phyloP scores from a whole-genome alignment of 352 stramenopile genomes.

The Phytophthora nicotianae region DNA sequence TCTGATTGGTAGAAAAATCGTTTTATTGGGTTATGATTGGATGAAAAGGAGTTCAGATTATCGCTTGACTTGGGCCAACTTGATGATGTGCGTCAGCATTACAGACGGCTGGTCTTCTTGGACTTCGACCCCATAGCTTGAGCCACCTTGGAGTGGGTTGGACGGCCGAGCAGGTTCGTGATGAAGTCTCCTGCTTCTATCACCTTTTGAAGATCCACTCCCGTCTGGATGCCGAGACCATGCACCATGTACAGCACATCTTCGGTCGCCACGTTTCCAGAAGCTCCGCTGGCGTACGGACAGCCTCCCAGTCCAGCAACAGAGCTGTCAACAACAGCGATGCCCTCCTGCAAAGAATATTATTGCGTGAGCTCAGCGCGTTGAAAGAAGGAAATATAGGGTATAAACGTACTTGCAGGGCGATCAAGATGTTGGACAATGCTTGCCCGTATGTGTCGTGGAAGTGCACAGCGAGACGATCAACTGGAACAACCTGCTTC shows the following conservation, averaged over 20 bases:
- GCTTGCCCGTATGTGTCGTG: constrained; percentile 98
- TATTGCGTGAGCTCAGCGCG: neutral
- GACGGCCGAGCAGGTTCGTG: constrained; percentile 69
- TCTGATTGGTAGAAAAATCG: constrained; percentile 24
- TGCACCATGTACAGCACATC: constrained; percentile 98
- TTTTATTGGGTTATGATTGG: neutral
- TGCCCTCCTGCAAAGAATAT: constrained; percentile 72
- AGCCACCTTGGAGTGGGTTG: constrained; percentile 90
- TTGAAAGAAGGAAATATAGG: constrained; percentile 1
- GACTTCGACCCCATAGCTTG: constrained; percentile 53
- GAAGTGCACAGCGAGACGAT: constrained; percentile 95
- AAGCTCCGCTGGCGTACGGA: constrained; percentile 95
- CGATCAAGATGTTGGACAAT: constrained; percentile 94
- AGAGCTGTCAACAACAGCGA: constrained; percentile 94
- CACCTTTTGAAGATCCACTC: constrained; percentile 94
- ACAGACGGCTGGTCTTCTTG: constrained; percentile 47
- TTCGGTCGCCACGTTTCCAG: constrained; percentile 97
- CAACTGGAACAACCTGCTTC: constrained; percentile 80
- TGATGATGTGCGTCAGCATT: constrained; percentile 23
- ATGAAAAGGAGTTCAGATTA: constrained; percentile 16
- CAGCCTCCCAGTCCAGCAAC: constrained; percentile 96
- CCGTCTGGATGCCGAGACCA: constrained; percentile 94
- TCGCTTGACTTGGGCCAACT: neutral
- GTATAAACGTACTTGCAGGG: constrained; percentile 64
- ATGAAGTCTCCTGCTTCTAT: constrained; percentile 92